Base-by-base conservation (phyloP, 345 rosid species). In the Mercurialis annua region DNA sequence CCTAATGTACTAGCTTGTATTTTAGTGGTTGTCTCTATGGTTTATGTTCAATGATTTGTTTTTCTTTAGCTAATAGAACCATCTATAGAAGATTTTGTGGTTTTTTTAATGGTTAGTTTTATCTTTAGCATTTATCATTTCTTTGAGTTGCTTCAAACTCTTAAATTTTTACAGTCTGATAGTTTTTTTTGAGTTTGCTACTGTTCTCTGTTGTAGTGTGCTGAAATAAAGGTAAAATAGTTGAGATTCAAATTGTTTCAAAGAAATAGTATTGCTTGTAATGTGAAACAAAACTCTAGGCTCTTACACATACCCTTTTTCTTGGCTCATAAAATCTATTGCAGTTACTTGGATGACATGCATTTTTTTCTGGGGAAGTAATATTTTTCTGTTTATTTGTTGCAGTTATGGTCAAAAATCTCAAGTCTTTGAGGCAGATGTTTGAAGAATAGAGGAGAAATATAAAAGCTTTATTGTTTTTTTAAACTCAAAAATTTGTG, bases 181-280 rank as follows among this genome's bases (percentile, higher is more conserved):
- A 27, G 42, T 57, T 70, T 53, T 64, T 34, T 31, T 44, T 43
- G 2, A 62, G 16, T 15, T 42, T 21, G 38, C 34, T 65, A 40
- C 10, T 40, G 54, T 68, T 24, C 10, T 60, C 61, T 43, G 43
- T 50, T 33, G 31, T n/a, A n/a, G n/a, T 65, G 31, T 72, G 66
- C 74, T 72, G 81, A 81, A 75, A 55, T 63, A 50, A 63, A 76
- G 78, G 77, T 74, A 67, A 73, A 62, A 33, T 26, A 27, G 29
- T 51, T 50, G 38, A 40, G 48, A 24, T 18, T 56, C 44, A 34
- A 34, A 58, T 26, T 21, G 62, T 77, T 75, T 75, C 80, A 30
- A 68, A 78, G 73, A 76, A 82, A 73, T 71, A 67, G 80, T 76
- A 69, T 70, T 69, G 78, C 80, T 82, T 77, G 85, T 71, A 50